These are phyloP conservation scores for Lepidopterella palustris DNA, from an alignment of 495 filamentous ascomycete genomes.

Conservation along the genomic window DNA sequence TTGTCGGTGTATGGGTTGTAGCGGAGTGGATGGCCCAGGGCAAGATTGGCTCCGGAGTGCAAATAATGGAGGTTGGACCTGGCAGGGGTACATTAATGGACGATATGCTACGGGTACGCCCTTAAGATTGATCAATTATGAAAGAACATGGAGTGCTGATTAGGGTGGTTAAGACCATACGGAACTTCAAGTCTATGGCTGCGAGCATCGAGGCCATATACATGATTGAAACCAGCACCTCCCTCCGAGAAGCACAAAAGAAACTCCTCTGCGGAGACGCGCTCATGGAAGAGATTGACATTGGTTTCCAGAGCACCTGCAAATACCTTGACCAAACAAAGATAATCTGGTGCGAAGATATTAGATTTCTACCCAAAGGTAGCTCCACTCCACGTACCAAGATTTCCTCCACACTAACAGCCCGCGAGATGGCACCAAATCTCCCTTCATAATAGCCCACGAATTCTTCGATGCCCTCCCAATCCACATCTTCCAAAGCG, in stretches of 20 bases:
- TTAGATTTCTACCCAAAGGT: constrained; percentile 72
- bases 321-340: constrained; percentile 60
- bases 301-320: constrained; percentile 68
- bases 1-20: constrained; percentile 88
- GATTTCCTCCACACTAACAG: constrained; percentile 8
- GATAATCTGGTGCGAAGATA: constrained; percentile 87
- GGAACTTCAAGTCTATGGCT: constrained; percentile 70
- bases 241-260: constrained; percentile 69
- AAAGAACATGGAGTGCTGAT: background rate
- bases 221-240: constrained; percentile 79
- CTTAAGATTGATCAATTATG: background rate
- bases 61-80: constrained; percentile 89
- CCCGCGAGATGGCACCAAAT: constrained; percentile 48
- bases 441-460: constrained; percentile 89
- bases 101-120: constrained; percentile 79
- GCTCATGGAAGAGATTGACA: constrained; percentile 60
- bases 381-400: constrained; percentile 16
- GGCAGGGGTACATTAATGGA: constrained; percentile 95
- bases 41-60: constrained; percentile 57
- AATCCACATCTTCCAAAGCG: constrained; percentile 86
- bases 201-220: constrained; percentile 77
- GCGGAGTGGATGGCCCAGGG: constrained; percentile 95
- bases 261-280: constrained; percentile 74
- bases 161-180: constrained; percentile 57
- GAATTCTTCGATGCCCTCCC: constrained; percentile 99